These are phyloP conservation scores for Tulasnella sp. DNA, from an alignment of 768 basidiomycete genomes.

Conservation along the genomic window DNA sequence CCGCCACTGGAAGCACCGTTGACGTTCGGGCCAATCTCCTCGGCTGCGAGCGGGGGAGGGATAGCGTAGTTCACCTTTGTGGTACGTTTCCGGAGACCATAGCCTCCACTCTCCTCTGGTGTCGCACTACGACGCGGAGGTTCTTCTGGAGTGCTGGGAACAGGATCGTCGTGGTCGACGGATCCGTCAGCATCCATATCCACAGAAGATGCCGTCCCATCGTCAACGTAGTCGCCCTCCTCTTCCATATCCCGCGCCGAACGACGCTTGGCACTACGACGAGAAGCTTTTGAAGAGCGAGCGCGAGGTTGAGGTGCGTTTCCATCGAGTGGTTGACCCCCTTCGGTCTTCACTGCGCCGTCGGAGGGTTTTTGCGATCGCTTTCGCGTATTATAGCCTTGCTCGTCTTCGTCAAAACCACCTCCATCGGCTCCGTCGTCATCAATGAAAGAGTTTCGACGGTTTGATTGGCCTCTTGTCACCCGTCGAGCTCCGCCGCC, in stretches of 20 bases:
- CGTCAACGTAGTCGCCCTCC: constrained; percentile 18
- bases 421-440: constrained; percentile 35
- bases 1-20: constrained; percentile 31
- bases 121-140: constrained; percentile 1
- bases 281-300: neutral
- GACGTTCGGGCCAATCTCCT: constrained; percentile 38
- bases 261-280: constrained; percentile 13
- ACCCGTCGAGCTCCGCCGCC: neutral
- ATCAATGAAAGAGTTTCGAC: constrained; percentile 18
- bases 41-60: constrained; percentile 71
- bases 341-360: constrained; percentile 9
- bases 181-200: constrained; percentile 19
- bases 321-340: neutral
- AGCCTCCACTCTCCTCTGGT: constrained; percentile 37
- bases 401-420: constrained; percentile 28
- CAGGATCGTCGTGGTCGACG: constrained; percentile 14
- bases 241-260: constrained; percentile 4
- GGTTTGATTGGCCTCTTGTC: constrained; percentile 1
- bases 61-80: constrained; percentile 68
- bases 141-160: constrained; percentile 17
- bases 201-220: neutral
- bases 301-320: neutral
- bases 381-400: constrained; percentile 7
- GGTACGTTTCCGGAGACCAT: constrained; percentile 54
- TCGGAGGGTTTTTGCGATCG: constrained; percentile 3